Base-by-base conservation (phyloP, 176 grass and related monocot species). In the Alloteropsis semialata region DNA sequence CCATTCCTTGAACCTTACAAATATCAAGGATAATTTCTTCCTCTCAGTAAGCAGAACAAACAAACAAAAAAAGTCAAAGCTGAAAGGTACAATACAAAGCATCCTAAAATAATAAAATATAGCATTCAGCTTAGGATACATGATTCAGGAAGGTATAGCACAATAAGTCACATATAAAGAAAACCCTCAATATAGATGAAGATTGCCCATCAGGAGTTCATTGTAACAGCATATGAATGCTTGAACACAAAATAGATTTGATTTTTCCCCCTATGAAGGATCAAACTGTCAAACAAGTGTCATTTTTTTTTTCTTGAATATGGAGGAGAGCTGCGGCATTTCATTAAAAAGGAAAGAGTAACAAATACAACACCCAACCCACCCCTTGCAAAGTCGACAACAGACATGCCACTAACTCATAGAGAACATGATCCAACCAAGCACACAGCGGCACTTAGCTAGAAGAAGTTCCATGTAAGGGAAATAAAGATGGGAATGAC, bases 1-100 rank as follows among this genome's bases (percentile, higher is more conserved):
- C 89, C 92, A 98, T 92, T 92, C 96, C 96, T 93, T 91, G 91
- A 81, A 95, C 89, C 96, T 98, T 95, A 78, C 30, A 95, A 75
- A 67, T 16, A 87, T 24, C 69, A 44, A 70, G 65, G 80, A 86
- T 65, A 81, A 33, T 57, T 89, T 10, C 62, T 77, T 85, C 78
- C 55, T 84, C 44, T 86, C 75, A 84, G 54, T 69, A 85, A 75
- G 27, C 34, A 48, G 24, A 85, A 57, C 18, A 65, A 71, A 81
- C n/a, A n/a, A n/a, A n/a, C n/a, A 81, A 56, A 71, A 5, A 69
- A 71, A 5, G 61, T n/a, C 21, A 71, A 81, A 71, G 54, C 27
- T 38, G 54, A n/a, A 70, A 25, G 15, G n/a, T 63, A 85, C 8
- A n/a, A 37, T 15, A 27, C 16, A 73, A 79, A 38, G 10, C 45